These are phyloP conservation scores for Alternaria triticimaculans DNA, from an alignment of 2,329 filamentous ascomycete genomes.

Conservation along the genomic window DNA sequence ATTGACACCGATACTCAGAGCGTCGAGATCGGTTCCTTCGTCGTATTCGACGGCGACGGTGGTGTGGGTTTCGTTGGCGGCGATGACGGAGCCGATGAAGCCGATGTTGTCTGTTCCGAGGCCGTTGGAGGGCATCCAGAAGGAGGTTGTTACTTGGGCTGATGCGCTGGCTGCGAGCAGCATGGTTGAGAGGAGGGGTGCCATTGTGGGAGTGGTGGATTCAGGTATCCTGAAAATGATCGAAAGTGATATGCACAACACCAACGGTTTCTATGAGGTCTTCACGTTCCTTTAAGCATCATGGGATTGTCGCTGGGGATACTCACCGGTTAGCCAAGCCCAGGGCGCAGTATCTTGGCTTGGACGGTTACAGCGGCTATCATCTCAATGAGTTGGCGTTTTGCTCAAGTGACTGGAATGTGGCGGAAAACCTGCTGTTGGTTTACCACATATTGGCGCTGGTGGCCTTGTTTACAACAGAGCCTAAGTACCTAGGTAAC, in stretches of 20 bases:
- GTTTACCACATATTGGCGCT: background rate
- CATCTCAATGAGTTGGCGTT: background rate
- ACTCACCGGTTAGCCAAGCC: background rate
- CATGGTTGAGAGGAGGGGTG: background rate
- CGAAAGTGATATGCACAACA: background rate
- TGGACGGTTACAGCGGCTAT: background rate
- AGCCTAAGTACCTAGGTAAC: background rate
- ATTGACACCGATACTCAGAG: background rate
- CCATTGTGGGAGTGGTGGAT: background rate
- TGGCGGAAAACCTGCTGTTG: background rate
- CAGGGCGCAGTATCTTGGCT: background rate
- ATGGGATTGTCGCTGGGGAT: background rate
- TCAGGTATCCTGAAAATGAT: background rate
- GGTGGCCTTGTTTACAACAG: background rate
- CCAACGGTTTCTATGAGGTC: background rate
- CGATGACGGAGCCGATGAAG: background rate
- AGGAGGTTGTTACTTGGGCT: conserved; percentile 2
- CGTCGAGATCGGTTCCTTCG: background rate
- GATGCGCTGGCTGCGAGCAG: background rate
- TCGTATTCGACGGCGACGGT: background rate
- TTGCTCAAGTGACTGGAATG: background rate
- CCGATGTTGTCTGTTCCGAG: background rate
- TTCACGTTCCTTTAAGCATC: background rate
- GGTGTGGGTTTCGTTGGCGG: background rate
- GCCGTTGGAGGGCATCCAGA: background rate